Evolutionary conservation across 306 rosid species (phyloP), one percentile per base, ranked within the genome.

Genomic region (Prunus davidiana): DNA sequence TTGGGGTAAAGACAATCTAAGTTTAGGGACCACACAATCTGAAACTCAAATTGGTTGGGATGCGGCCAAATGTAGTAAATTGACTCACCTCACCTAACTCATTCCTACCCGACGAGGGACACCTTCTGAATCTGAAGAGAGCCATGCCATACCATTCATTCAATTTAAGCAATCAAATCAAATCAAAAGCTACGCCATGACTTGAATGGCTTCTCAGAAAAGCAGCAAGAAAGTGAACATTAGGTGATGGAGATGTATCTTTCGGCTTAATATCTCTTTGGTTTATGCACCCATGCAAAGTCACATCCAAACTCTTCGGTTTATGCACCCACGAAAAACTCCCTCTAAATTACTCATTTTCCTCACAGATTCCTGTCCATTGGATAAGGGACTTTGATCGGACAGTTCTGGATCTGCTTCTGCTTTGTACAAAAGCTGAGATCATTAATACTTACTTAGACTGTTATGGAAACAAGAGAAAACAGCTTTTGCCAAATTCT

Each of bases 281-380:
- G 90, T 57, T 56, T 80, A 75, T 65, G 77, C 80, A 78, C 80
- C 85, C 24, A 30, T 79, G 93, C 72, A 69, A 71, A 69, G 93
- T 90, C 91, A 85, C 91, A 85, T 88, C 90, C 43, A 24, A 75
- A 60, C 15, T 64, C 62, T 64, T 68, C 75, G 89, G 90, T 57
- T 56, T 80, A 75, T 65, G 77, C 81, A 78, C 80, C 85, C 24
- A 7, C 7, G 43, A 47, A 47, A 10, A 47, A 9, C 16, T 20
- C 73, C 77, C 82, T 52, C 78, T 62, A 70, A 57, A 28, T 78
- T 84, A 69, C 80, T 61, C 78, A 49, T 27, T 51, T 69, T 45
- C 56, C 12, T 18, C 54, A 8, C 66, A 69, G 63, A 67, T 77
- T 75, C 72, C 54, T 49, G 54, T 3, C 14, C 34, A 41, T 11